phyloP scores from a whole-genome alignment of 2,329 filamentous ascomycete species.

The Sporothrix dimorphospora region DNA sequence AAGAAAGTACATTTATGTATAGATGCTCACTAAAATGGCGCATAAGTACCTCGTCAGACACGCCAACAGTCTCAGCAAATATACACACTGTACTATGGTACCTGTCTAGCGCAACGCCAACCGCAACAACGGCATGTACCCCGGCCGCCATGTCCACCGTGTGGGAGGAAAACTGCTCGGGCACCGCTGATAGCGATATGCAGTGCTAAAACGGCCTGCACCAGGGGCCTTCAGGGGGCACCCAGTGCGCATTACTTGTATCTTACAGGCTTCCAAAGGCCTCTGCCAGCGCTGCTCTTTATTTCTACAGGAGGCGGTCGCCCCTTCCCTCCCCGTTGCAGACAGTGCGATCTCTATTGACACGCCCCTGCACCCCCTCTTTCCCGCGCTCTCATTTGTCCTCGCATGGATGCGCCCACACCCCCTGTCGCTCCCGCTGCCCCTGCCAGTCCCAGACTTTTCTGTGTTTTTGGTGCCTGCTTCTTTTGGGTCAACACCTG shows the following conservation, averaged over 20 bases:
- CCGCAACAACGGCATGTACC: constrained; percentile 10
- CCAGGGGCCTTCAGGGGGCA: neutral
- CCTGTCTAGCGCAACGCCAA: neutral
- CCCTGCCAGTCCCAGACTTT: neutral
- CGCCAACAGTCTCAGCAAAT: no score
- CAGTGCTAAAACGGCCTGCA: neutral
- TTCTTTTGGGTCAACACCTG: neutral
- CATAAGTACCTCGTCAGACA: neutral
- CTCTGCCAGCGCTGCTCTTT: neutral
- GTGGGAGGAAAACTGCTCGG: neutral
- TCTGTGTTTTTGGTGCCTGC: neutral
- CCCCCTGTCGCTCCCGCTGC: constrained; percentile 16
- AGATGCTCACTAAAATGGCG: neutral
- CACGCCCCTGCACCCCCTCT: constrained; percentile 18
- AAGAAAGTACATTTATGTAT: neutral
- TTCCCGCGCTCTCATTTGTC: constrained; percentile 23
- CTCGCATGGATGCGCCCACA: constrained; percentile 22
- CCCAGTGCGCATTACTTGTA: neutral
- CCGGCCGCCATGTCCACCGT: constrained; percentile 5
- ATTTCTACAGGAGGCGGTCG: neutral
- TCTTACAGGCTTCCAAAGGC: neutral
- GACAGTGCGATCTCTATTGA: neutral
- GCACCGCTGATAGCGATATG: constrained; percentile 11
- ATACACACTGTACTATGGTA: constrained; percentile 19
- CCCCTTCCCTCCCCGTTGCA: constrained; percentile 8